Evolutionary conservation across 139 green algal species (phyloP), one percentile per base, ranked within the genome.

Genomic region (Closterium sp.): DNA sequence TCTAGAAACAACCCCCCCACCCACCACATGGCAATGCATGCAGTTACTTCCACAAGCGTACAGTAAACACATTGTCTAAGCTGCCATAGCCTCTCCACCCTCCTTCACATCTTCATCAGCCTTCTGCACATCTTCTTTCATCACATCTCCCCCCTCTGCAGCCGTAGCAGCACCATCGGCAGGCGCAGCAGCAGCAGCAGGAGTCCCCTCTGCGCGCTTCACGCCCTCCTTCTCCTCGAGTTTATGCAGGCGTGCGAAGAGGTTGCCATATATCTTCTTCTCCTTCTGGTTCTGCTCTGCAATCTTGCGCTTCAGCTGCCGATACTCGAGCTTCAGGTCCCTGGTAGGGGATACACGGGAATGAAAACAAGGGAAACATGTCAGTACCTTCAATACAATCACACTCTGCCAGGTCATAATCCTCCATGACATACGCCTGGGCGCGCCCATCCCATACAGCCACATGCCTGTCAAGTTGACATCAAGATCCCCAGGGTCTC

Each of bases 211-310:
- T 29, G 24, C 85, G 9, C 21, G 24, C 28, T 87, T 31, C 85
- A 32, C 28, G 4, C 28, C 85, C 22, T 94, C 91, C 32, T 89
- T 93, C 31, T 94, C 91, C 91, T 94, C 91, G 1, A 94, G 70
- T 32, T 94, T 94, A 27, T 29, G 19, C 42, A 94, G 11, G 0
- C 91, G 29, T n/a, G 88, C 34, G 38, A 95, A 95, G 86, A 95
- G 92, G 91, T 95, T 95, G 87, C 93, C 91, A 28, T 86, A 95
- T 2, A 95, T n/a, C 73, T 94, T 94, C 34, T 93, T 88, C 86
- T 95, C 85, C 91, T 92, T 73, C 93, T 94, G 91, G 34, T 94
- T 93, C 24, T 93, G 85, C 86, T 92, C 91, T 2, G 70, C 91
- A 27, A 88, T 62, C 30, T 70, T 92, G 85, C 70, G 28, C 90